A percentile compares a stretch with the other conserved stretches of the same genome.
Evolutionary conservation across 2,329 filamentous ascomycete genomes (phyloP).

Genomic region (Bimuria novae-zelandiae): DNA sequence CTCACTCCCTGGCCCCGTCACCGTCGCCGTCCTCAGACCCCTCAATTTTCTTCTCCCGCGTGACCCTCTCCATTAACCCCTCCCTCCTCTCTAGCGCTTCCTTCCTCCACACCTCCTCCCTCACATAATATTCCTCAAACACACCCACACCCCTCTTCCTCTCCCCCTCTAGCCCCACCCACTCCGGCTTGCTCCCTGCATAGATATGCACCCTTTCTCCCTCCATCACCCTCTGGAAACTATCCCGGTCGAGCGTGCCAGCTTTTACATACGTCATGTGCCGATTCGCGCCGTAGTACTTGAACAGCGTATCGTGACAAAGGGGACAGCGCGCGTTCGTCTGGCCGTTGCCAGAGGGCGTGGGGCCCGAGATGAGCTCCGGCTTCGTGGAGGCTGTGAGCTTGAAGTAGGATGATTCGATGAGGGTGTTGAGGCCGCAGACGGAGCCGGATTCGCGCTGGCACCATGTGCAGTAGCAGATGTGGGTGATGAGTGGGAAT

Average conservation of each 20-base stretch:
- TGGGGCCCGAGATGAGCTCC: constrained; percentile 42
- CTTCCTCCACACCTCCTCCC: constrained; percentile 20
- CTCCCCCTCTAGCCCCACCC: constrained; percentile 47
- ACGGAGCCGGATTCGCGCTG: constrained; percentile 52
- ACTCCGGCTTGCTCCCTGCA: constrained; percentile 46
- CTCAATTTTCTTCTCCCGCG: neutral
- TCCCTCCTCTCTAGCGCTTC: constrained; percentile 18
- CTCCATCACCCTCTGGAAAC: constrained; percentile 43
- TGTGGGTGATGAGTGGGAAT: constrained; percentile 48
- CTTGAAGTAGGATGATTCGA: constrained; percentile 47
- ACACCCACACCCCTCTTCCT: constrained; percentile 31
- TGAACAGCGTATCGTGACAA: constrained; percentile 51
- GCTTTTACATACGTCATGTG: constrained; percentile 38
- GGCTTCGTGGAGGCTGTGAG: constrained; percentile 24
- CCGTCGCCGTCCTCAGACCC: neutral
- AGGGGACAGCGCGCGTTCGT: constrained; percentile 48
- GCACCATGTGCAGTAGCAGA: constrained; percentile 56
- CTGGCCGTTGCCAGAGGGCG: constrained; percentile 49
- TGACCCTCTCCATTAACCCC: constrained; percentile 8
- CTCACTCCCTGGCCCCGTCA: neutral
- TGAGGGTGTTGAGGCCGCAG: constrained; percentile 48
- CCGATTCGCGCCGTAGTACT: constrained; percentile 43
- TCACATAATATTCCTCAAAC: constrained; percentile 20
- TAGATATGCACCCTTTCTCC: constrained; percentile 51
- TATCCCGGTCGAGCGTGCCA: constrained; percentile 49